Conservation (phyloP, 495 filamentous ascomycete species). For the Aspergillus avenaceus region DNA sequence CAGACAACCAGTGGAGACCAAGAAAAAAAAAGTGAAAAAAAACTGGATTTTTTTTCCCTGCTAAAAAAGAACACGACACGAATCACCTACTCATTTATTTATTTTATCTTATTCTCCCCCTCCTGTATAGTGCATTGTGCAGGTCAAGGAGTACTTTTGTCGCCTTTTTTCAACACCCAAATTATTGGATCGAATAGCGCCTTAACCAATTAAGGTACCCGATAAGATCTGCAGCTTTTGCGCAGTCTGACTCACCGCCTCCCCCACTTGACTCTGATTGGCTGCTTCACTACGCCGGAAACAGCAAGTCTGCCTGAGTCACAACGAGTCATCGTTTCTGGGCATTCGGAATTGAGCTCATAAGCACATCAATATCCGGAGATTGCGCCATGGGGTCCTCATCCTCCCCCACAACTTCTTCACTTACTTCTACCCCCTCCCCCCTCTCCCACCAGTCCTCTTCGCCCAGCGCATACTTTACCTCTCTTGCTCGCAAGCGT, state of each 20-base stretch:
- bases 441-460: conserved; percentile 1
- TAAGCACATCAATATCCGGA: conserved; percentile 22
- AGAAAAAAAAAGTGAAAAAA: no score
- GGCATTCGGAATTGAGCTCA: conserved; percentile 18
- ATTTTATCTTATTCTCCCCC: not conserved
- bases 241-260: conserved; percentile 24
- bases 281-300: conserved; percentile 16
- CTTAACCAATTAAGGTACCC: not conserved
- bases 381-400: conserved; percentile 20
- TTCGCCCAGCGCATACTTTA: conserved; percentile 31
- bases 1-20: conserved; percentile 3
- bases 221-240: conserved; percentile 1
- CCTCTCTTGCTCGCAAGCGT: conserved; percentile 32
- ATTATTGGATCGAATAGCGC: not conserved
- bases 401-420: conserved; percentile 21
- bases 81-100: not conserved
- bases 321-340: conserved; percentile 24
- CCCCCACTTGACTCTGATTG: conserved; percentile 17
- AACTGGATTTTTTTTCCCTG: no score
- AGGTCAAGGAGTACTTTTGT: not conserved
- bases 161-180: no score
- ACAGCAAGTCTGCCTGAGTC: conserved; percentile 28
- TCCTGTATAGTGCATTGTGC: not conserved
- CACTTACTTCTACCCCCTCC: conserved; percentile 7
- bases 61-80: conserved; percentile 3